Base-by-base conservation (phyloP, 1,139 yeast species). In the Yamadazyma sp. region DNA sequence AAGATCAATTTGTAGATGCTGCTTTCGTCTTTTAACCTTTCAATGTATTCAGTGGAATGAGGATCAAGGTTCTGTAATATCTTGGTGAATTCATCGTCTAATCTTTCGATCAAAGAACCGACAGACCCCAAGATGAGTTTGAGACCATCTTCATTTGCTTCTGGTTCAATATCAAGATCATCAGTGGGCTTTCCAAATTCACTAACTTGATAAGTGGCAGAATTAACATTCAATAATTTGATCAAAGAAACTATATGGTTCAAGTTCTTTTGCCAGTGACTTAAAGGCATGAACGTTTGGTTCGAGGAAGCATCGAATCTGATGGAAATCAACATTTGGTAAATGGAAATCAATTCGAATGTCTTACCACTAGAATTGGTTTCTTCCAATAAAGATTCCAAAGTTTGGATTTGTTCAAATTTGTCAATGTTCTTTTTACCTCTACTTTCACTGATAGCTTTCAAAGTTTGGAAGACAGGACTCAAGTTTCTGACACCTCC, bases 371-470 rank as follows among this genome's bases (percentile, higher is more conserved):
- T 34, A 5, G 48, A 34, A 28, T 47, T 44, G 36, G 53, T 50
- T 24, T 53, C 53, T 33, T 77, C 71, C 48, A 84, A 64, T 48
- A 88, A 73, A 33, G 72, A 71, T 64, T 87, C 96, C 59, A 92
- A 74, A 34, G 75, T 73, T 48, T 70, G 69, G 49, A 89, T 78
- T 64, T 92, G 96, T 61, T 87, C 96, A 46, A 62, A 67, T 52
- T 83, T 81, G 62, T 92, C 96, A 49, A 89, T 85, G 62, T 87
- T 88, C 75, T 88, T 92, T 73, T 91, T 91, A 73, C 98, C 98
- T 67, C 98, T 84, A 37, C 91, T 76, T 63, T 92, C 98, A 48
- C 87, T 72, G 46, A 94, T 82, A 40, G 80, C 68, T 59, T 83
- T 79, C 59, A 92, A 75, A 32, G 87, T 80, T 44, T 82, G 73